Base-by-base conservation (phyloP, 2,329 filamentous ascomycete genomes). In the Karstenula rhodostoma region DNA sequence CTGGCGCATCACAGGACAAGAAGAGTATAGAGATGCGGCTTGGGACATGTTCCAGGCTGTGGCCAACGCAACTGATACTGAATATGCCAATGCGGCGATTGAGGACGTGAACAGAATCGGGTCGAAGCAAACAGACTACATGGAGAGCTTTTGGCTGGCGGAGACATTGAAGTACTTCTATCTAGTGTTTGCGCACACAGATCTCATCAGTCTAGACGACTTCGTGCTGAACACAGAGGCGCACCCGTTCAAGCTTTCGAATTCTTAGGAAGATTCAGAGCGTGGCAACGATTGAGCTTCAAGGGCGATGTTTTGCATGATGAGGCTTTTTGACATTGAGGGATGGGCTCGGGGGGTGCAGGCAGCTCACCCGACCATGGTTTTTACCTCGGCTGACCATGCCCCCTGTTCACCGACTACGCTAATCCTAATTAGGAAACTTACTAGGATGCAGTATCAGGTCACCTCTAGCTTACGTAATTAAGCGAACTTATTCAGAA, bases 1-100 rank as follows among this genome's bases (percentile, higher is more conserved):
- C 63, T 87, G 86, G 71, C 81, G 85, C 33, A 83, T 86, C 53
- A 87, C 85, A 1, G 85, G 85, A 13, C 79, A 86, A 55, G 73
- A 73, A 32, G 75, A 67, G 60, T 75, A 73, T 25, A 69, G 77
- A 48, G 79, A 82, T 5, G 72, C 70, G 15, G 81, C 80, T 4
- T 83, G 81, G 81, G 70, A 78, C 0, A 82, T 83, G 80, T 82
- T 81, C 63, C 59, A 73, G 49, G 75, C 77, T 10, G 79, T 82
- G 43, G 69, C 71, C 23, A 74, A 77, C 29, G 75, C 73, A 6
- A 81, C 80, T 4, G 70, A 77, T 37, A 81, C 80, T 0, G 57
- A 60, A 9, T 66, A 80, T 48, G 81, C 78, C 10, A 80, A 81
- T 60, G 79, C 80, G 7, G 80, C 79, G 5, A 62, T 83, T n/a